Conservation (phyloP, 1,284 basidiomycete genomes). For the Coniferiporia sulphurascens region DNA sequence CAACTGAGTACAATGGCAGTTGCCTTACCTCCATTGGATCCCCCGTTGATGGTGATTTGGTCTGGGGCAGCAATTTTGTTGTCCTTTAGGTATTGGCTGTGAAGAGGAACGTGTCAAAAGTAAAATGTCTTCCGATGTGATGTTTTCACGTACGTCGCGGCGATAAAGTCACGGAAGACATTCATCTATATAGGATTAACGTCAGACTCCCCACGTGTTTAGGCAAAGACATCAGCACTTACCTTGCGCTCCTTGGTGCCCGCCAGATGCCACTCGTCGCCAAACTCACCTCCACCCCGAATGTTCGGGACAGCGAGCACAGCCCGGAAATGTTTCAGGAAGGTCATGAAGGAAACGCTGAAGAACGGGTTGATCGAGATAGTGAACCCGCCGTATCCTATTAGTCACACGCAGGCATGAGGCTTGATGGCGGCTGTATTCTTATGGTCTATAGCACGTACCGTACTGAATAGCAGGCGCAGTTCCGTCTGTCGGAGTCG, state of each 20-base stretch:
- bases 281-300: constrained; percentile 82
- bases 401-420: constrained; percentile 24
- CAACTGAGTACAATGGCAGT: neutral
- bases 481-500: constrained; percentile 67
- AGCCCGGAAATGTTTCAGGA: constrained; percentile 70
- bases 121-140: neutral
- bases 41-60: constrained; percentile 76
- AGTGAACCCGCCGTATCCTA: constrained; percentile 73
- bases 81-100: constrained; percentile 65
- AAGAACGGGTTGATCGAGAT: constrained; percentile 73
- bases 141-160: constrained; percentile 56
- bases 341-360: constrained; percentile 69
- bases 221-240: constrained; percentile 18
- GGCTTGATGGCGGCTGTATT: neutral
- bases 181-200: constrained; percentile 45
- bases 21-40: constrained; percentile 66
- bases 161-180: constrained; percentile 78
- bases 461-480: constrained; percentile 80
- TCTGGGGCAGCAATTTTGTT: constrained; percentile 67
- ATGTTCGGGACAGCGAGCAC: constrained; percentile 74
- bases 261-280: constrained; percentile 77
- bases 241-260: constrained; percentile 70
- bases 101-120: neutral
- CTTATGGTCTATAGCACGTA: constrained; percentile 27
- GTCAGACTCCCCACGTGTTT: constrained; percentile 11